Conservation (phyloP, 2,329 filamentous ascomycete genomes). For the Lasiodiplodia theobromae region DNA sequence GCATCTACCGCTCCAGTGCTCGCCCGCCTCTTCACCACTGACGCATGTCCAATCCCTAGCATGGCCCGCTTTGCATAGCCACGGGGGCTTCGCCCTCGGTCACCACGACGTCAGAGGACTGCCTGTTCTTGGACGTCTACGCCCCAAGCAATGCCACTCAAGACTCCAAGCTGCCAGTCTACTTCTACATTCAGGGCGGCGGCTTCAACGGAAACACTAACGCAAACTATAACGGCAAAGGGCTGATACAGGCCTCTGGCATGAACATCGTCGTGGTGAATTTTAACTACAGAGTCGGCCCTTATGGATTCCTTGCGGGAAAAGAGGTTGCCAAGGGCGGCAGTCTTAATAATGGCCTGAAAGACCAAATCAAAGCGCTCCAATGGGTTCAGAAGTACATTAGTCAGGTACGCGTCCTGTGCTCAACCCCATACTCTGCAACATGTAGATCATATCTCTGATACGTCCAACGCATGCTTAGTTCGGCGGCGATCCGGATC, state of each 20-base stretch:
- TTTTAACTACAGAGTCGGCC: slow-evolving; percentile 79
- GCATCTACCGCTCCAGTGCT: neutral
- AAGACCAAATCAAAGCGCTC: slow-evolving; percentile 73
- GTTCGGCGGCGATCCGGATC: slow-evolving; percentile 73
- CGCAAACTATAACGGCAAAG: slow-evolving; percentile 65
- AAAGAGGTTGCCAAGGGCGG: slow-evolving; percentile 59
- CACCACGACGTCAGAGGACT: slow-evolving; percentile 64
- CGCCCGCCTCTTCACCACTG: neutral
- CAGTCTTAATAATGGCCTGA: slow-evolving; percentile 72
- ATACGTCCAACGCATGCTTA: slow-evolving; percentile 36
- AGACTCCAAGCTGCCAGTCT: slow-evolving; percentile 67
- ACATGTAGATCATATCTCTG: slow-evolving; percentile 1
- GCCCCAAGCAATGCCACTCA: slow-evolving; percentile 62
- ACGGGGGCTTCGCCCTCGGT: slow-evolving; percentile 9
- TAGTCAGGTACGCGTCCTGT: slow-evolving; percentile 43
- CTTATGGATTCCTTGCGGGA: slow-evolving; percentile 74
- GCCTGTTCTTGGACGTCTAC: slow-evolving; percentile 71
- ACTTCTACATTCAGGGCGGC: slow-evolving; percentile 61
- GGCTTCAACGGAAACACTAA: slow-evolving; percentile 55
- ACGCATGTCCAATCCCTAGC: neutral
- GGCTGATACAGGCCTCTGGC: slow-evolving; percentile 65
- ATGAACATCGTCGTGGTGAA: slow-evolving; percentile 72
- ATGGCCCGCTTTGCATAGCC: slow-evolving; percentile 27
- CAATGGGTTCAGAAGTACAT: slow-evolving; percentile 75
- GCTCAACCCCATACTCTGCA: neutral